Conservation (phyloP, 2,329 filamentous ascomycete species). For the Ascochyta pisi region DNA sequence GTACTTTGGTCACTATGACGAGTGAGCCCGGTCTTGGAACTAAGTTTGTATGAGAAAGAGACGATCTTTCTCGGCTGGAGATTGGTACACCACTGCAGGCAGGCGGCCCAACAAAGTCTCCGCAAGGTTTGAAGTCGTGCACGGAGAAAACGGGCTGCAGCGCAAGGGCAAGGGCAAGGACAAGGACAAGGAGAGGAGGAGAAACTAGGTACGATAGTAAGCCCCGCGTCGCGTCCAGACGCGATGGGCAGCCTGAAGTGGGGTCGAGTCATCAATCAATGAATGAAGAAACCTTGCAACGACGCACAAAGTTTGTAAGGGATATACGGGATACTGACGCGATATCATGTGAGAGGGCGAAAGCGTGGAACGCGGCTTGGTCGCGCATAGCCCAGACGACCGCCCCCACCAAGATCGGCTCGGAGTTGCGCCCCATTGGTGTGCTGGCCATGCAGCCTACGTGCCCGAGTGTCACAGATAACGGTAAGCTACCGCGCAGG, state of each 20-base stretch:
- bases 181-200: too few species aligned
- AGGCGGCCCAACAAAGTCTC: not conserved
- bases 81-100: not conserved
- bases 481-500: conserved; percentile 1
- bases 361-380: conserved; percentile 18
- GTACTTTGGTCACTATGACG: not conserved
- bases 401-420: not conserved
- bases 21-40: not conserved
- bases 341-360: conserved; percentile 46
- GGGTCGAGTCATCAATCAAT: not conserved
- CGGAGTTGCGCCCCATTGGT: not conserved
- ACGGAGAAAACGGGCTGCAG: not conserved
- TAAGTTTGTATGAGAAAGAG: too few species aligned
- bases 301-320: conserved; percentile 2
- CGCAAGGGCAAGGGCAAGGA: not conserved
- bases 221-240: not conserved
- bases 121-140: not conserved
- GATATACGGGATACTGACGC: conserved; percentile 18
- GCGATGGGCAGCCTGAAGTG: not conserved
- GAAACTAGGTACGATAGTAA: not conserved
- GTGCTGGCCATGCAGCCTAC: not conserved
- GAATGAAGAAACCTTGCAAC: not conserved
- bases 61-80: not conserved
- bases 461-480: conserved; percentile 9
- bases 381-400: not conserved